A percentile compares a stretch with the other conserved stretches of the same genome.
These are phyloP conservation scores for Tetrastigma voinierianum DNA, from an alignment of 164 flowering plant genomes.

Conservation along the genomic window DNA sequence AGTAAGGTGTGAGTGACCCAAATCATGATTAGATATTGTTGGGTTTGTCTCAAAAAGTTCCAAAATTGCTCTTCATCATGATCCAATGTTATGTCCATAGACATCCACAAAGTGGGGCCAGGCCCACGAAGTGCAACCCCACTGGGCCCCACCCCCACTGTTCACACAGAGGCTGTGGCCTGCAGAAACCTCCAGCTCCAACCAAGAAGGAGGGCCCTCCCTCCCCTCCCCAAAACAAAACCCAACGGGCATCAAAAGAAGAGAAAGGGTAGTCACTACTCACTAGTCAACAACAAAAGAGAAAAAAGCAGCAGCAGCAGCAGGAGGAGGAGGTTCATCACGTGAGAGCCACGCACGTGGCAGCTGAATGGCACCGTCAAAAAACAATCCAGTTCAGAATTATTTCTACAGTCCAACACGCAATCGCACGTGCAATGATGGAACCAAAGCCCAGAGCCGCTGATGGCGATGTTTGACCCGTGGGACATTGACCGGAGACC, in stretches of 20 bases:
- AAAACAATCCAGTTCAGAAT: background rate
- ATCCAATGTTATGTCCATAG: too few species aligned
- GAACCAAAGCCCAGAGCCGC: too few species aligned
- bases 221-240: too few species aligned
- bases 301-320: too few species aligned
- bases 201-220: constrained; percentile 5
- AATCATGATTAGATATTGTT: constrained; percentile 2
- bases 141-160: too few species aligned
- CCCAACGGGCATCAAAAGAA: constrained; percentile 28
- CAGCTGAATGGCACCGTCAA: background rate
- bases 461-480: constrained; percentile 3
- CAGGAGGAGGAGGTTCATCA: background rate
- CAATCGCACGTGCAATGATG: constrained; percentile 8
- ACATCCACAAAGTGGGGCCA: background rate
- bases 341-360: background rate
- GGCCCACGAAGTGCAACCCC: too few species aligned
- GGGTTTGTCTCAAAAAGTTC: background rate
- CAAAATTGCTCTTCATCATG: background rate
- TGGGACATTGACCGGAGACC: constrained; percentile 4
- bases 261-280: constrained; percentile 17
- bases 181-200: too few species aligned
- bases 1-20: constrained; percentile 4
- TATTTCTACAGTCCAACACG: background rate
- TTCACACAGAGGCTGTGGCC: too few species aligned
- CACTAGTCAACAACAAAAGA: background rate